A percentile compares a stretch with the other conserved stretches of the same genome.
phyloP scores from a whole-genome alignment of 768 basidiomycete genomes.

The Pleurotus platypus region DNA sequence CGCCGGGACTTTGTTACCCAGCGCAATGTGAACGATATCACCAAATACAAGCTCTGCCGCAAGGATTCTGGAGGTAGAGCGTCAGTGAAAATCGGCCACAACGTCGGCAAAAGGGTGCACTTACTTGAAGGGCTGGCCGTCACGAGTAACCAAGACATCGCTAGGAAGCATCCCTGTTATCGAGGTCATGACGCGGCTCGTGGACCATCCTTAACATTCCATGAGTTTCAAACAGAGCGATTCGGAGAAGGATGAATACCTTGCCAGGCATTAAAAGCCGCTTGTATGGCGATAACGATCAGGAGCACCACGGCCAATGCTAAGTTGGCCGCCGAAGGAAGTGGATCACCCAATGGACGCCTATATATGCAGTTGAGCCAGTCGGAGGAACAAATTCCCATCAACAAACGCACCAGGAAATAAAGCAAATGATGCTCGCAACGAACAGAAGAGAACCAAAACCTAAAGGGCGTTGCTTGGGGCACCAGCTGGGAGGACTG shows the following conservation, averaged over 20 bases:
- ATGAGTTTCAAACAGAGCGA: too few species aligned
- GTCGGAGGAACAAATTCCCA: neutral
- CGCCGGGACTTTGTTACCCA: conserved; percentile 71
- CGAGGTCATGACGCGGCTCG: conserved; percentile 55
- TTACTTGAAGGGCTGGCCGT: conserved; percentile 29
- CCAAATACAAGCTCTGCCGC: conserved; percentile 66
- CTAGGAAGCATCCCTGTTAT: conserved; percentile 66
- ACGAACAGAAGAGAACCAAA: conserved; percentile 41
- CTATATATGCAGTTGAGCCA: conserved; percentile 21
- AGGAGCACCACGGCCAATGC: conserved; percentile 58
- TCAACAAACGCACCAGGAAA: conserved; percentile 35
- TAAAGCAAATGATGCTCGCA: conserved; percentile 51
- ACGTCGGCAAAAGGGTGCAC: conserved; percentile 16
- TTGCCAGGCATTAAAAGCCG: conserved; percentile 45
- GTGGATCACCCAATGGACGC: conserved; percentile 57
- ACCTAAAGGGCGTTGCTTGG: conserved; percentile 21
- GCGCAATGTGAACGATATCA: conserved; percentile 57
- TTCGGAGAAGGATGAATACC: conserved; percentile 5
- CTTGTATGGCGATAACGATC: conserved; percentile 33
- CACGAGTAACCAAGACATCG: conserved; percentile 58
- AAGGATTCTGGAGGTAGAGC: conserved; percentile 31
- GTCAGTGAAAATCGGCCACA: conserved; percentile 5
- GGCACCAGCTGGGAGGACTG: neutral
- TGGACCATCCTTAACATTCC: conserved; percentile 40
- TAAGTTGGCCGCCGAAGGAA: conserved; percentile 51